phyloP scores from a whole-genome alignment of 345 rosid species.

The Bruguiera parviflora region DNA sequence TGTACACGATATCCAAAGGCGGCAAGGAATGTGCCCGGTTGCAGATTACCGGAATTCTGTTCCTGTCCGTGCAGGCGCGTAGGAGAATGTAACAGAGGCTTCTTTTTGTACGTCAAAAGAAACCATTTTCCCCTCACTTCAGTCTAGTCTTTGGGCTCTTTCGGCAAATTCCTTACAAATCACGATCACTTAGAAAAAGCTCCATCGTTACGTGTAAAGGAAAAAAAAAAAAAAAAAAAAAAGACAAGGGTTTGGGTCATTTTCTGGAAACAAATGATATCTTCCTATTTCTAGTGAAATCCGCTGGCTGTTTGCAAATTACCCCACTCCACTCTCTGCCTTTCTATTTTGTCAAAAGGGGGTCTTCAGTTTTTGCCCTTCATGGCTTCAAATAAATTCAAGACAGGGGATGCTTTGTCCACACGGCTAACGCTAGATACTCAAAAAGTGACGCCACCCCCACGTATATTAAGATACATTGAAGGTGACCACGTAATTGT shows the following conservation, averaged over 20 bases:
- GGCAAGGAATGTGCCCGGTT: no score
- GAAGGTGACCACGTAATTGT: constrained; percentile 18
- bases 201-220: constrained; percentile 41
- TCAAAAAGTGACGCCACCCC: neutral
- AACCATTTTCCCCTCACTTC: constrained; percentile 11
- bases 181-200: constrained; percentile 42
- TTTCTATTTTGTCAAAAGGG: constrained; percentile 10
- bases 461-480: neutral
- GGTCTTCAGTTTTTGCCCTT: constrained; percentile 6
- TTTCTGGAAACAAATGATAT: constrained; percentile 13
- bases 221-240: constrained; percentile 9
- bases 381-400: constrained; percentile 3
- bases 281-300: constrained; percentile 28
- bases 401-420: constrained; percentile 16
- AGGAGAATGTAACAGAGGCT: no score
- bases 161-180: constrained; percentile 35
- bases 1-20: no score
- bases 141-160: constrained; percentile 19
- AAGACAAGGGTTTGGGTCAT: constrained; percentile 13
- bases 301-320: constrained; percentile 12
- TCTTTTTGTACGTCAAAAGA: constrained; percentile 7
- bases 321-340: neutral
- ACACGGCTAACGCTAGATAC: constrained; percentile 20
- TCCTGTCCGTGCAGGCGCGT: no score
- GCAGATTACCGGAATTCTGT: no score